Evolutionary conservation across 179 eudicot genomes (phyloP).

Genomic region (Spergularia azorica): DNA sequence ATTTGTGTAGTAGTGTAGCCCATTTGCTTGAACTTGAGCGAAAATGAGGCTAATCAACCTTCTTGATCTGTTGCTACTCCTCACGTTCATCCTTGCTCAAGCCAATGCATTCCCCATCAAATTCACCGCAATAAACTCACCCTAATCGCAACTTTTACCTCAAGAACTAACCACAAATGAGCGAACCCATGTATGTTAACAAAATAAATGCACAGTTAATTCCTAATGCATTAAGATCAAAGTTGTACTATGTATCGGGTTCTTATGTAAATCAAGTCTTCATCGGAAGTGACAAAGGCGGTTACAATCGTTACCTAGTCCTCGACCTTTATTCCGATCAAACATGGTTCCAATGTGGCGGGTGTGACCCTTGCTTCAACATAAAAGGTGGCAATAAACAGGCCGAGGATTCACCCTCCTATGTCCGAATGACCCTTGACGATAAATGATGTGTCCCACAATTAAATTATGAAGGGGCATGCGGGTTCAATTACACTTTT

Average conservation of each 20-base stretch:
- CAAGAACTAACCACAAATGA: slow-evolving; percentile 8
- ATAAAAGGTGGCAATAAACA: not conserved
- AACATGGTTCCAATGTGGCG: slow-evolving; percentile 28
- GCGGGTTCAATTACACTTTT: slow-evolving; percentile 1
- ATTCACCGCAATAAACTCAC: slow-evolving; percentile 27
- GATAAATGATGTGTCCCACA: slow-evolving; percentile 15
- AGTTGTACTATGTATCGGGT: not conserved
- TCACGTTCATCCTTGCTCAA: not conserved
- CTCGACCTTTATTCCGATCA: slow-evolving; percentile 3
- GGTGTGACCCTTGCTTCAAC: slow-evolving; percentile 23
- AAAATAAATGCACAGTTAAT: not conserved
- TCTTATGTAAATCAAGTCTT: slow-evolving; percentile 1
- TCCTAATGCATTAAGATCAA: not conserved
- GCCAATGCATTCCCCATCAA: slow-evolving; percentile 9
- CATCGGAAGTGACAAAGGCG: not conserved
- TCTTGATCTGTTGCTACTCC: not conserved
- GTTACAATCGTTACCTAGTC: not conserved
- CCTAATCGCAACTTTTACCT: slow-evolving; percentile 6
- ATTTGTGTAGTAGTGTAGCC: not conserved
- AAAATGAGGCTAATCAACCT: not conserved
- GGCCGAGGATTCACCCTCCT: slow-evolving; percentile 4
- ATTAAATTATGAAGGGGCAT: not conserved
- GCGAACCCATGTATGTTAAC: not conserved
- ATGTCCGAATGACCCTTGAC: not conserved
- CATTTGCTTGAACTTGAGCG: not conserved